Percentiles rank a stretch among this genome's conserved stretches.
Conservation (phyloP, 352 stramenopile species). For the Ophiocytium majus region DNA sequence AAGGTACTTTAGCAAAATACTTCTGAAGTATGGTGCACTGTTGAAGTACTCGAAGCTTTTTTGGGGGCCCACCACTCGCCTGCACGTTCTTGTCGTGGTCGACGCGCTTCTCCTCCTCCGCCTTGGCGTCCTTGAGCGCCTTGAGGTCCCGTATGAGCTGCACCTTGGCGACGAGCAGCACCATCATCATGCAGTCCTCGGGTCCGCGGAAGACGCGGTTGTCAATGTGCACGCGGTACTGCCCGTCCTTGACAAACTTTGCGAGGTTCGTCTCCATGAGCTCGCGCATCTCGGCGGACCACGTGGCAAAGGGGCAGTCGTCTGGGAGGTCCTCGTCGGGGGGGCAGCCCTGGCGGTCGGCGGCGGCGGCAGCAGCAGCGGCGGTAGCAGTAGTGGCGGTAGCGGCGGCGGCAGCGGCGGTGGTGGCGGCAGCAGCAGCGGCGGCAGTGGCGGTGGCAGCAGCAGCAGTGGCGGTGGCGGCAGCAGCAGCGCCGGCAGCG, state of each 20-base stretch:
- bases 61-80: not conserved
- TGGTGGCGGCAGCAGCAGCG: too few relatives aligned
- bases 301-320: slow-evolving; percentile 41
- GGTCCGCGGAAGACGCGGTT: not conserved
- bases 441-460: too few relatives aligned
- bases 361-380: too few relatives aligned
- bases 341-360: slow-evolving; percentile 7
- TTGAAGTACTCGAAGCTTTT: slow-evolving; percentile 8
- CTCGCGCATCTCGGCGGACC: slow-evolving; percentile 35
- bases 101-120: slow-evolving; percentile 32
- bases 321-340: slow-evolving; percentile 16
- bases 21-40: too few relatives aligned
- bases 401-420: too few relatives aligned
- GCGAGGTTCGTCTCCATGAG: slow-evolving; percentile 37
- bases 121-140: slow-evolving; percentile 35
- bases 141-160: slow-evolving; percentile 44
- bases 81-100: slow-evolving; percentile 21
- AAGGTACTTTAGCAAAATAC: too few relatives aligned
- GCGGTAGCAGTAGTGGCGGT: too few relatives aligned
- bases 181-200: slow-evolving; percentile 52
- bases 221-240: slow-evolving; percentile 51
- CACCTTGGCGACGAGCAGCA: slow-evolving; percentile 44
- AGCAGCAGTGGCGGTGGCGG: too few relatives aligned
- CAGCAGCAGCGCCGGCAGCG: too few relatives aligned
- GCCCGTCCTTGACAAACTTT: slow-evolving; percentile 39